Conservation (phyloP, 2,329 filamentous ascomycete genomes). For the Fonsecaea pugnacius region DNA sequence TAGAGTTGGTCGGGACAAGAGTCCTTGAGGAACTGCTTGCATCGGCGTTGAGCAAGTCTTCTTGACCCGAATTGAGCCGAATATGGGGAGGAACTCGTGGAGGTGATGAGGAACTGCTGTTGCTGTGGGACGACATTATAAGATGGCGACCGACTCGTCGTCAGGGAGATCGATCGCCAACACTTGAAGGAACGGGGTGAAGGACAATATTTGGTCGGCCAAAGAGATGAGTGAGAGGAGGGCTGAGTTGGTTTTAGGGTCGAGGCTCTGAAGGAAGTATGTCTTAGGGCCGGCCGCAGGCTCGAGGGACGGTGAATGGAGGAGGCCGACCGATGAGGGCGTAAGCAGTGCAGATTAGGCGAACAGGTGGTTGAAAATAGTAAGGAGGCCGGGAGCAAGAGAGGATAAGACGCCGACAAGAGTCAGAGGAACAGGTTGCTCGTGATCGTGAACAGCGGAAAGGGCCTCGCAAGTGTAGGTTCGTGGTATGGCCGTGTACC, state of each 20-base stretch:
- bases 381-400: conserved; percentile 5
- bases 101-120: conserved; percentile 29
- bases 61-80: conserved; percentile 65
- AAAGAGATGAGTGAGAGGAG: conserved; percentile 5
- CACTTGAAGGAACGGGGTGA: not conserved
- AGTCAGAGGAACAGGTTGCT: not conserved
- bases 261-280: conserved; percentile 7
- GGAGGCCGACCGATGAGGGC: conserved; percentile 42
- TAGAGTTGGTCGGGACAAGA: conserved; percentile 28
- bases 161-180: conserved; percentile 35
- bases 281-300: conserved; percentile 14
- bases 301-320: conserved; percentile 61
- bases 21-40: conserved; percentile 29
- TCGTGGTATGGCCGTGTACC: conserved; percentile 16
- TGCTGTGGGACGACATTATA: conserved; percentile 36
- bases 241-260: conserved; percentile 12
- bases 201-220: conserved; percentile 19
- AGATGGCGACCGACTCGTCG: conserved; percentile 35
- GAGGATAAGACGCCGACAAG: conserved; percentile 14
- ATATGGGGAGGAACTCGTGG: conserved; percentile 59
- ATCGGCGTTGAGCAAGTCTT: conserved; percentile 52
- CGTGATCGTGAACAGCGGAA: not conserved
- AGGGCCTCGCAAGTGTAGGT: not conserved
- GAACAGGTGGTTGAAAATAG: conserved; percentile 18
- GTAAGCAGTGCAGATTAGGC: conserved; percentile 28